Evolutionary conservation across 805 yeast genomes (phyloP).

Genomic region (Maudiozyma serrabonitensis): DNA sequence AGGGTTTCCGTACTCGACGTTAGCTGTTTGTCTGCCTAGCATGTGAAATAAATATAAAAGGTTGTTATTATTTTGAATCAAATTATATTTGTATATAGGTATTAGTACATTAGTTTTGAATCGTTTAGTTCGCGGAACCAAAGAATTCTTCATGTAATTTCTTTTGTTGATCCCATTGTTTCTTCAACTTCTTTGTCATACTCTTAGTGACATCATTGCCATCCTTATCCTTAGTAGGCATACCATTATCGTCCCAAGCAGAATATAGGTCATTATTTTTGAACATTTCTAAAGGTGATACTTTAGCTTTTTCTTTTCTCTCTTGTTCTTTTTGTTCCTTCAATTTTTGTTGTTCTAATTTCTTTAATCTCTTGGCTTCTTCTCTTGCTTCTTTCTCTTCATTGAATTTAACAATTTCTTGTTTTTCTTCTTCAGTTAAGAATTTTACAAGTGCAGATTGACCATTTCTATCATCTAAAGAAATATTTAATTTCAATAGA

Average conservation of each 20-base stretch:
- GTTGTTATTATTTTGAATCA: too few relatives aligned
- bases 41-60: too few relatives aligned
- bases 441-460: slow-evolving; percentile 78
- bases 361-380: slow-evolving; percentile 29
- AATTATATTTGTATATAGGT: too few relatives aligned
- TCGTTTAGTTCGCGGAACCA: slow-evolving; percentile 1
- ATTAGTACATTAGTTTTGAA: too few relatives aligned
- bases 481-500: slow-evolving; percentile 64
- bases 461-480: slow-evolving; percentile 82
- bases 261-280: slow-evolving; percentile 44
- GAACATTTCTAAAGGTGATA: slow-evolving; percentile 68
- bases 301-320: slow-evolving; percentile 53
- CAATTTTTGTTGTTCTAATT: slow-evolving; percentile 43
- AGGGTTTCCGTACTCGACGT: too few relatives aligned
- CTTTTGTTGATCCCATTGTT: slow-evolving; percentile 70
- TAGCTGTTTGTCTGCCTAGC: too few relatives aligned
- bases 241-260: slow-evolving; percentile 78
- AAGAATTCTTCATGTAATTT: slow-evolving; percentile 67
- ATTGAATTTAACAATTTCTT: slow-evolving; percentile 48
- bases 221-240: slow-evolving; percentile 64
- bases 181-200: slow-evolving; percentile 69
- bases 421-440: slow-evolving; percentile 57
- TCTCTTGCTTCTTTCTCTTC: slow-evolving; percentile 46
- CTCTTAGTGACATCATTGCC: slow-evolving; percentile 86
- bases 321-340: slow-evolving; percentile 58